phyloP scores from a whole-genome alignment of 768 basidiomycete genomes.

The Galerina marginata region DNA sequence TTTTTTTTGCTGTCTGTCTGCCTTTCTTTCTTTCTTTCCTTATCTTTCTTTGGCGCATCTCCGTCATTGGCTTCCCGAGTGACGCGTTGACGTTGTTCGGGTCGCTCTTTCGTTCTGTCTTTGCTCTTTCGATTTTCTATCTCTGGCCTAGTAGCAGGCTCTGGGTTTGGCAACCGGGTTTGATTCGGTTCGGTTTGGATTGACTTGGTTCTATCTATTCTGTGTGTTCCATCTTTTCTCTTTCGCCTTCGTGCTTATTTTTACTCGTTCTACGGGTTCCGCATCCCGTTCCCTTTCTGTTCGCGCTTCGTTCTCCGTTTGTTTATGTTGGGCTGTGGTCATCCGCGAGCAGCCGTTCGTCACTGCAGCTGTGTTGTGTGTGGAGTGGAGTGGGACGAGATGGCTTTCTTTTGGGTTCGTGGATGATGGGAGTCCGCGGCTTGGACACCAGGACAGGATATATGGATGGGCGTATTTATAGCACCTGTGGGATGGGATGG shows the following conservation, averaged over 20 bases:
- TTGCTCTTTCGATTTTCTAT: neutral
- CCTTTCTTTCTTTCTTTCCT: too few species aligned
- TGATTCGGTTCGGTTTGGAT: too few species aligned
- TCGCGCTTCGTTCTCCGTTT: too few species aligned
- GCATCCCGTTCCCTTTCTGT: too few species aligned
- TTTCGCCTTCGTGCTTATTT: neutral
- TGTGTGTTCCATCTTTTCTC: neutral
- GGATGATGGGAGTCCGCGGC: too few species aligned
- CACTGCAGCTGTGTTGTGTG: too few species aligned
- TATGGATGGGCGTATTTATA: neutral
- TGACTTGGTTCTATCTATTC: neutral
- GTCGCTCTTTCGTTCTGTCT: neutral
- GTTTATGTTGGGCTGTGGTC: too few species aligned
- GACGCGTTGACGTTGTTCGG: neutral
- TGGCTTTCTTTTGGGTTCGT: too few species aligned
- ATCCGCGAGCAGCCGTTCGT: too few species aligned
- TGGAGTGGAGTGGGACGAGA: too few species aligned
- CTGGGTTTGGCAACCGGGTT: too few species aligned
- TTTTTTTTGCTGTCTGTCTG: neutral
- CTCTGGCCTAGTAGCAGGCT: neutral
- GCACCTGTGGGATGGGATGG: neutral
- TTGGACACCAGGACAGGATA: neutral
- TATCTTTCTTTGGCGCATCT: neutral
- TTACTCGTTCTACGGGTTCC: neutral
- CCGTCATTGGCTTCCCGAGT: neutral